Base-by-base conservation (phyloP, 345 rosid genomes). In the Geranium brycei region DNA sequence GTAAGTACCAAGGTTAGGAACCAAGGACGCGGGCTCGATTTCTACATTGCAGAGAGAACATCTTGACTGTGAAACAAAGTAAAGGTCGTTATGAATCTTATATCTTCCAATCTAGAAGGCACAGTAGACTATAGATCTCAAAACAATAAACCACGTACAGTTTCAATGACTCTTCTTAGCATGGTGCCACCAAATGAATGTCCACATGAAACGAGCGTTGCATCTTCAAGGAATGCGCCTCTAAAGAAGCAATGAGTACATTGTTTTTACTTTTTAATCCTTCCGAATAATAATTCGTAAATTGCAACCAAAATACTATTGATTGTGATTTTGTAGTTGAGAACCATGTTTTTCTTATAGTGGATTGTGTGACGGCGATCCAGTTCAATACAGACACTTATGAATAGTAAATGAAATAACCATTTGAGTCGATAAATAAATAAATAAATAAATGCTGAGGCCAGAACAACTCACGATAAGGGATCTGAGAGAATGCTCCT, bases 201-300 rank as follows among this genome's bases (percentile, higher is more conserved):
- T 64, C 99, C 99, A 61, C 99, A 93, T 40, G 99, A 86, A 66
- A 90, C 88, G 62, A 86, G 82, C 82, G 79, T 30, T 11, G 99
- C 99, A 82, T 93, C 99, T 78, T 89, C 99, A 65, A 93, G 99
- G 79, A 86, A 93, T 70, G 88, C 86, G 67, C 99, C 99, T 64
- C 99, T 93, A 69, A 30, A 64, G 64, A 73, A 80, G 74, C 64
- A 71, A 58, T 41, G 68, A 71, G 68, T 23, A 23, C 28, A 23
- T 23, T 0, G 28, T 23, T 23, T 23, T 23, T 23, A 23, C 2
- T 23, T 23, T 23, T 23, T 23, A 23, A 23, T 23, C 64, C 53
- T 4, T 7, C 38, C 19, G 17, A 7, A 51, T 51, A 47, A 71
- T 1, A 55, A 64, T 17, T 68, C 13, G 72, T 63, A 47, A 47